phyloP scores from a whole-genome alignment of 345 rosid species.

The Bretschneidera sinensis region DNA sequence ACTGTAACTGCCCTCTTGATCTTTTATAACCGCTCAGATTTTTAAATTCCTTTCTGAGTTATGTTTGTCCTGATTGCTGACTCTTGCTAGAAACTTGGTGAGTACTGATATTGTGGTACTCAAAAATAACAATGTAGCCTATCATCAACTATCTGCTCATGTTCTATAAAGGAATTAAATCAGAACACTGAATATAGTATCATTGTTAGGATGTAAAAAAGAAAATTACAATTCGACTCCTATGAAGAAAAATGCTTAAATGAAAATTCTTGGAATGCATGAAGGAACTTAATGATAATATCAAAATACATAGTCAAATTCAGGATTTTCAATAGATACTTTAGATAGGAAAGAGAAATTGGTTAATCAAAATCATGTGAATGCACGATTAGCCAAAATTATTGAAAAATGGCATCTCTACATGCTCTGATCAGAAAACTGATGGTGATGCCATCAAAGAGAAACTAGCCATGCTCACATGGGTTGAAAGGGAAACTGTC shows the following conservation, averaged over 20 bases:
- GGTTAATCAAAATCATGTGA: not conserved
- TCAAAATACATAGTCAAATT: not conserved
- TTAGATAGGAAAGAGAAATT: not conserved
- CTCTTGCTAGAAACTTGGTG: not conserved
- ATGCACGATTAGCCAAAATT: not conserved
- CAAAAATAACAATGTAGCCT: not conserved
- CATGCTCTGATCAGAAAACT: constrained; percentile 10
- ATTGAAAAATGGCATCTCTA: not conserved
- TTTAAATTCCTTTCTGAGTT: not conserved
- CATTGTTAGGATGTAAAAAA: not conserved
- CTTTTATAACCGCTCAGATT: not conserved
- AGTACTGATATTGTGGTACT: not conserved
- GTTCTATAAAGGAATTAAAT: not conserved
- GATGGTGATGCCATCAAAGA: constrained; percentile 18
- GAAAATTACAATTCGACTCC: not conserved
- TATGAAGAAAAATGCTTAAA: not conserved
- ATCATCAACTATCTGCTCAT: not conserved
- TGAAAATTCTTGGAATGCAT: not conserved
- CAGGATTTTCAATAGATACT: not conserved
- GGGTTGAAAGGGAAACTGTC: constrained; percentile 19
- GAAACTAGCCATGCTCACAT: constrained; percentile 25
- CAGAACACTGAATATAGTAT: not conserved
- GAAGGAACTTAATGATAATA: not conserved
- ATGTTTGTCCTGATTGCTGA: not conserved
- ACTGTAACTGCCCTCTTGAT: constrained; percentile 9